Conservation (phyloP, 2,329 filamentous ascomycete species). For the Diaporthe batatas region DNA sequence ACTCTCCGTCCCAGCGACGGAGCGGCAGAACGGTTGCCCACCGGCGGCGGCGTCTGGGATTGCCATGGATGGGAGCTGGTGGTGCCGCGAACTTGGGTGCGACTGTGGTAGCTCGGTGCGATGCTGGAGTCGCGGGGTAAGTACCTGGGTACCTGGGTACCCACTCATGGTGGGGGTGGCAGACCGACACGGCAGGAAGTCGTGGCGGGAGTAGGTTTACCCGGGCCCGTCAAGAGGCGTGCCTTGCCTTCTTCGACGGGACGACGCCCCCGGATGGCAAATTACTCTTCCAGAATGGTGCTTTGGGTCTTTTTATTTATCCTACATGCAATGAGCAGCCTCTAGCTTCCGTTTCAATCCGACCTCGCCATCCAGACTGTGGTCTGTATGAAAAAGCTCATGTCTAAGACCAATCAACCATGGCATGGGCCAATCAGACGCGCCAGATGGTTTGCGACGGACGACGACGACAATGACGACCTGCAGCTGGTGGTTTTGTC, state of each 20-base stretch:
- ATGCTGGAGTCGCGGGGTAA: slow-evolving; percentile 17
- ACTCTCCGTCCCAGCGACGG: slow-evolving; percentile 10
- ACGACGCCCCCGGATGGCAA: neutral
- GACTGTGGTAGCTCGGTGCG: neutral
- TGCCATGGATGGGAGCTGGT: neutral
- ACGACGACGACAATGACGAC: neutral
- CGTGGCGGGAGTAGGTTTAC: slow-evolving; percentile 36
- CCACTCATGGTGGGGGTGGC: neutral
- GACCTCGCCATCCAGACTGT: neutral
- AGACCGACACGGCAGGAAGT: slow-evolving; percentile 9
- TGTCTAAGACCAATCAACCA: neutral
- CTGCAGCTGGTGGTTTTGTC: neutral
- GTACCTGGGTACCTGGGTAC: neutral
- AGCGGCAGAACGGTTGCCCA: slow-evolving; percentile 8
- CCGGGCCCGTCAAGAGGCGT: neutral
- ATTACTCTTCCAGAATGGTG: neutral
- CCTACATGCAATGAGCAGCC: neutral
- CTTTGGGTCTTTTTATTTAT: neutral
- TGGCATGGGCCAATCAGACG: neutral
- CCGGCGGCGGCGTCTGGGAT: neutral
- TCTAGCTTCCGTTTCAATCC: neutral
- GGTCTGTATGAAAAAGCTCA: neutral
- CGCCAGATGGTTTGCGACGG: no score
- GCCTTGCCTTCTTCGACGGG: neutral
- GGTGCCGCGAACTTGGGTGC: neutral